Conservation (phyloP, 2,329 filamentous ascomycete species). For the Tolypocladium paradoxum region DNA sequence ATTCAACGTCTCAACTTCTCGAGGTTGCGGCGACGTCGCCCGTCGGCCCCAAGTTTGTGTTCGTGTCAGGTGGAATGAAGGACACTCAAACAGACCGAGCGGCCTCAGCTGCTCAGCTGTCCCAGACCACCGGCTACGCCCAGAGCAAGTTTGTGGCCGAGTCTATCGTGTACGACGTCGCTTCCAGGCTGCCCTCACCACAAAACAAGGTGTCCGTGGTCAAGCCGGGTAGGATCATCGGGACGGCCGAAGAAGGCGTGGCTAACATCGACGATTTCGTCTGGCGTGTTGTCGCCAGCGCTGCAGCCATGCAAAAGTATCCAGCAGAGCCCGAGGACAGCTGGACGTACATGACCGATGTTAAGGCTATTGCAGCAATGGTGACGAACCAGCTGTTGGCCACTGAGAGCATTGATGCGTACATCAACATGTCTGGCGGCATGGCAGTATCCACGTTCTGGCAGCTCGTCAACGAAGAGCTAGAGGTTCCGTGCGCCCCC, state of each 20-base stretch:
- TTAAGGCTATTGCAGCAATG: slow-evolving; percentile 4
- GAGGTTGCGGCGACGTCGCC: slow-evolving; percentile 5
- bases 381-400: slow-evolving; percentile 3
- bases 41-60: slow-evolving; percentile 9
- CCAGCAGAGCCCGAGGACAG: slow-evolving; percentile 3
- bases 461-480: slow-evolving; percentile 8
- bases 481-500: slow-evolving; percentile 5
- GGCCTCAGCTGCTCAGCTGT: not conserved
- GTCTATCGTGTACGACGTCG: slow-evolving; percentile 4
- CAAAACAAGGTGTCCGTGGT: slow-evolving; percentile 8
- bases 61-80: slow-evolving; percentile 12
- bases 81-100: not conserved
- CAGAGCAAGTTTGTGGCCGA: slow-evolving; percentile 15
- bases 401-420: not conserved
- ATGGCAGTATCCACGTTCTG: slow-evolving; percentile 8
- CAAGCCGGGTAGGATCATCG: slow-evolving; percentile 13
- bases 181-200: not conserved
- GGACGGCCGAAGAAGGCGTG: slow-evolving; percentile 6
- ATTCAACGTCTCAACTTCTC: slow-evolving; percentile 11
- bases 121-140: slow-evolving; percentile 6
- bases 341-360: slow-evolving; percentile 9
- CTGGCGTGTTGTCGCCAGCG: slow-evolving; percentile 9
- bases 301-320: slow-evolving; percentile 4
- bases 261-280: slow-evolving; percentile 13
- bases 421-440: slow-evolving; percentile 4